Percentiles rank a stretch among this genome's conserved stretches.
Conservation (phyloP, 345 rosid genomes). For the Diplotaxis tenuifolia region DNA sequence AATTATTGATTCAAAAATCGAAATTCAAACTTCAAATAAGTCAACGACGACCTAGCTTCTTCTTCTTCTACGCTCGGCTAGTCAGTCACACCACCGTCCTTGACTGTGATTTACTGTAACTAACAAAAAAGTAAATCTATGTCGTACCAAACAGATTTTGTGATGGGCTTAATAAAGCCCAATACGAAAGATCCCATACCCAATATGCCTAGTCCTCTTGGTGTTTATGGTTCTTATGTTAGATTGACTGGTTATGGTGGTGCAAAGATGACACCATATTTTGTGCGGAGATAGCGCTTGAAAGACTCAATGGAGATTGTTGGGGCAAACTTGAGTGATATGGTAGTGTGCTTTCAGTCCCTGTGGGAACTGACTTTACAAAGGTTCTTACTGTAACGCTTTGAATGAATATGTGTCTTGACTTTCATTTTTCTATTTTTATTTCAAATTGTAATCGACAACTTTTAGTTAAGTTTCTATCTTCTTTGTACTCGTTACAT, state of each 20-base stretch:
- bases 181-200: neutral
- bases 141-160: no score
- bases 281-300: neutral
- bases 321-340: neutral
- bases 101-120: no score
- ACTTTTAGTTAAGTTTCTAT: neutral
- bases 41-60: no score
- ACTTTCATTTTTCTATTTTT: neutral
- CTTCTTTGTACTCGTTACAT: neutral
- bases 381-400: neutral
- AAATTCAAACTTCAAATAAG: no score
- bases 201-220: neutral
- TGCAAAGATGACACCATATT: neutral
- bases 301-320: neutral
- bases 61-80: no score
- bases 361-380: neutral
- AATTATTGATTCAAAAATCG: no score
- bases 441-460: neutral
- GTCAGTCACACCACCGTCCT: no score
- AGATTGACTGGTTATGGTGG: neutral
- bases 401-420: neutral
- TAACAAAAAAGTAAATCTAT: no score
- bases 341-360: neutral
- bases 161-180: conserved; percentile 22
- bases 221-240: neutral